Percentiles rank a stretch among this genome's conserved stretches.
Conservation (phyloP, 2,329 filamentous ascomycete genomes). For the Trichoderma lentiforme region DNA sequence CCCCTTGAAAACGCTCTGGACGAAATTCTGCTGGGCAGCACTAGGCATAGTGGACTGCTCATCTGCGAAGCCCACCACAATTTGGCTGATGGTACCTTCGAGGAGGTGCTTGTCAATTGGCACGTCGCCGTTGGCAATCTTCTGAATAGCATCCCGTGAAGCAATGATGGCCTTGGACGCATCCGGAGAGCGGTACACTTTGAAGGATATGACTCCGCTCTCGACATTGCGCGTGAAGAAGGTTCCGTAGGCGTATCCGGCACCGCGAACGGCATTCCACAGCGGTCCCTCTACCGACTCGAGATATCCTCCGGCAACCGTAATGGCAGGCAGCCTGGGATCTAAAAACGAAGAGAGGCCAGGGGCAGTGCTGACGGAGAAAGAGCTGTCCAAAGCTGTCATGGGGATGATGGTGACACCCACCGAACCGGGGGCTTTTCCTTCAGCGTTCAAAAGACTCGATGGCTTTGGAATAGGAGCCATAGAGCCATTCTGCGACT, state of each 20-base stretch:
- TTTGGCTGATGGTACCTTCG: conserved; percentile 84
- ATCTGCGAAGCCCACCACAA: conserved; percentile 82
- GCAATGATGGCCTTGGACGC: conserved; percentile 81
- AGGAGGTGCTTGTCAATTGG: conserved; percentile 77
- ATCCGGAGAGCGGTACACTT: conserved; percentile 86
- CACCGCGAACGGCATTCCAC: conserved; percentile 89
- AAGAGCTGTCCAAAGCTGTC: conserved; percentile 89
- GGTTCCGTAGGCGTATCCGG: conserved; percentile 87
- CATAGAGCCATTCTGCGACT: conserved; percentile 45
- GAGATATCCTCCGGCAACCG: conserved; percentile 87
- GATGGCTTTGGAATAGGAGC: conserved; percentile 68
- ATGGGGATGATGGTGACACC: conserved; percentile 81
- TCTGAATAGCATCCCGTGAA: conserved; percentile 69
- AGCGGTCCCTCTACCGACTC: conserved; percentile 91
- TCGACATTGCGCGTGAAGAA: conserved; percentile 75
- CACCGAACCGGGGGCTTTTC: conserved; percentile 69
- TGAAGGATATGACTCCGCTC: conserved; percentile 76
- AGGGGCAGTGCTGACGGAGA: conserved; percentile 69
- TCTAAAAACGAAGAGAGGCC: conserved; percentile 75
- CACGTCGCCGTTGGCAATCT: conserved; percentile 67
- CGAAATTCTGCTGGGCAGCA: conserved; percentile 80
- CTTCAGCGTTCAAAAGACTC: conserved; percentile 71
- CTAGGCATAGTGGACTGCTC: conserved; percentile 81
- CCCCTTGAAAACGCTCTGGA: conserved; percentile 73
- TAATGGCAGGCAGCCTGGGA: conserved; percentile 73